phyloP scores from a whole-genome alignment of 768 basidiomycete genomes.

The Kwoniella botswanensis region DNA sequence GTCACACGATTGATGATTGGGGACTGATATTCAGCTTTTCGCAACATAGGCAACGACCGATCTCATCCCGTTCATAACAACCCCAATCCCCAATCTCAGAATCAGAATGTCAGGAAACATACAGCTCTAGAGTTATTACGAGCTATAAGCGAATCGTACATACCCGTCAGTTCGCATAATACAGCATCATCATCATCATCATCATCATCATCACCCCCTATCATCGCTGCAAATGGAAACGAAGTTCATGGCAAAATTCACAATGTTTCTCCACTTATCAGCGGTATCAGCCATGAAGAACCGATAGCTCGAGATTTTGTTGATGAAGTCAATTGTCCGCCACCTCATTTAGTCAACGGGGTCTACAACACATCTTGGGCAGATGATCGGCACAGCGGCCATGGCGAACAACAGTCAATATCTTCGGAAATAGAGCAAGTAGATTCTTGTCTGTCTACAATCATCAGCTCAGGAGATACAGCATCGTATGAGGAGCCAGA shows the following conservation, averaged over 20 bases:
- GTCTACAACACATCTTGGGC: too few relatives aligned
- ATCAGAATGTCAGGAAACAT: not conserved
- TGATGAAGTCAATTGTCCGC: not conserved
- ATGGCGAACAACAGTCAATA: not conserved
- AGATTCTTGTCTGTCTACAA: conserved; percentile 10
- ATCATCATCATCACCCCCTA: too few relatives aligned
- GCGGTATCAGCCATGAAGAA: not conserved
- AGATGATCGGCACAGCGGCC: too few relatives aligned
- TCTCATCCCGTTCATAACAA: not conserved
- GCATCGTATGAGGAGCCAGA: not conserved
- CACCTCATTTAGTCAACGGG: too few relatives aligned
- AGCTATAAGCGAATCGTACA: conserved; percentile 18
- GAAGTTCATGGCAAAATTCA: too few relatives aligned
- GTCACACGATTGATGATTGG: too few relatives aligned
- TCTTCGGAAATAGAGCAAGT: not conserved
- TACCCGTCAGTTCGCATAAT: not conserved
- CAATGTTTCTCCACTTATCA: not conserved
- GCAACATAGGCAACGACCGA: not conserved
- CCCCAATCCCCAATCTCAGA: not conserved
- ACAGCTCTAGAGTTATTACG: conserved; percentile 21
- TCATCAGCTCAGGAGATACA: not conserved
- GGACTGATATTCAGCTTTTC: too few relatives aligned
- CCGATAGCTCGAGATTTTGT: conserved; percentile 18
- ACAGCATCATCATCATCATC: too few relatives aligned
- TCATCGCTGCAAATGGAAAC: too few relatives aligned